Percentiles rank a stretch among this genome's conserved stretches.
Conservation (phyloP, 768 basidiomycete genomes). For the Mycena rebaudengoi region DNA sequence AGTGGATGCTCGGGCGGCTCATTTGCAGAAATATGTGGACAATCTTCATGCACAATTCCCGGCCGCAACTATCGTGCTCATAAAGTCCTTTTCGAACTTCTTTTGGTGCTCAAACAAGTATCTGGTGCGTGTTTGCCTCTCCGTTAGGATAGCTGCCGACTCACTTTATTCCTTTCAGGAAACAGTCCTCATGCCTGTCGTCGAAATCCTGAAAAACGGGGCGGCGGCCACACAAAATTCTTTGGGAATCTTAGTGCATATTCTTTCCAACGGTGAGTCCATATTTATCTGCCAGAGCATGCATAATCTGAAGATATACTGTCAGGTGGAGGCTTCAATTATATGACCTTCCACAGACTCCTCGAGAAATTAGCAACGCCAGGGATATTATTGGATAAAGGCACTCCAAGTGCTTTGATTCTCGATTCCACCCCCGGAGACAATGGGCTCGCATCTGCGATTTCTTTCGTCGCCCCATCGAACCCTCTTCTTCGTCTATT, state of each 20-base stretch:
- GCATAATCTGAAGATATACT: too few species aligned
- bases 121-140: background rate
- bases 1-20: background rate
- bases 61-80: background rate
- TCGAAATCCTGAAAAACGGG: background rate
- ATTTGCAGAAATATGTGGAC: background rate
- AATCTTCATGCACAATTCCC: background rate
- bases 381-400: background rate
- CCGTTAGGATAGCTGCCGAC: background rate
- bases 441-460: background rate
- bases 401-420: background rate
- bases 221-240: background rate
- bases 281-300: too few species aligned
- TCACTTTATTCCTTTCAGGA: background rate
- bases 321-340: slow-evolving; percentile 2
- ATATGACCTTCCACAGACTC: slow-evolving; percentile 1
- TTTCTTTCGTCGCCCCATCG: background rate
- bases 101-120: background rate
- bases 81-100: background rate
- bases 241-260: background rate
- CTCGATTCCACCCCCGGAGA: slow-evolving; percentile 12
- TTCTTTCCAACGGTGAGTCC: slow-evolving; percentile 1
- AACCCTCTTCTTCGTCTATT: slow-evolving; percentile 11
- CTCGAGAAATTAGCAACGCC: background rate
- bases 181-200: background rate